Evolutionary conservation across 2,329 filamentous ascomycete species (phyloP), one percentile per base, ranked within the genome.

Genomic region (Epichloe baconii): DNA sequence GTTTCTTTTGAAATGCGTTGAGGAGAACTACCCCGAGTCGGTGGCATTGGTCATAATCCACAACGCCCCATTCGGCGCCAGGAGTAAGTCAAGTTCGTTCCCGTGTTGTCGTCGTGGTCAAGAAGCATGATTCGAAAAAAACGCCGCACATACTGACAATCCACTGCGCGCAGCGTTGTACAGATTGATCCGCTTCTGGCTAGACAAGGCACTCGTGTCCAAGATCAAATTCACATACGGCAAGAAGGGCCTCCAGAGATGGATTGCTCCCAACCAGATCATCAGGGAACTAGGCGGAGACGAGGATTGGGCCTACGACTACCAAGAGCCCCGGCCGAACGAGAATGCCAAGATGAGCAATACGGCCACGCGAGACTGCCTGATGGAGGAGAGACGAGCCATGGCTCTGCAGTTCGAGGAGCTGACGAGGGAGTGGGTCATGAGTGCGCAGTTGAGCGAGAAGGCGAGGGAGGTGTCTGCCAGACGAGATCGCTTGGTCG

Each of bases 11-110:
- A 31, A 31, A 10, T 31, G 26, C 26, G 26, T 31, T 4, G 89
- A 95, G 69, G 88, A 88, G 52, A 95, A 96, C 66, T 96, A 95
- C 60, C 89, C 89, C 1, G 89, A 95, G 66, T 88, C 81, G 43
- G 75, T 95, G 1, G 89, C 88, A 34, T 77, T 83, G 3, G 85
- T 95, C 2, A 76, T 95, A 41, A 86, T 96, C 37, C 90, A 95
- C 73, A 93, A 93, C 66, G 82, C 89, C 0, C 90, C 89, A 6
- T 95, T 89, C 87, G 73, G 95, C 47, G 95, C 95, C 72, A 88
- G 91, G 70, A 82, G 85, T 81, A 65, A 47, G 72, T 68, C 14
- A 64, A 61, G 17, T 62, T 68, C 37, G 17, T 62, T 68, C 37
- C 37, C 26, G 26, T 10, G 26, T 10, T 10, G 26, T 31, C 3